Conservation (phyloP, 179 eudicot genomes). For the Nepenthes alata region DNA sequence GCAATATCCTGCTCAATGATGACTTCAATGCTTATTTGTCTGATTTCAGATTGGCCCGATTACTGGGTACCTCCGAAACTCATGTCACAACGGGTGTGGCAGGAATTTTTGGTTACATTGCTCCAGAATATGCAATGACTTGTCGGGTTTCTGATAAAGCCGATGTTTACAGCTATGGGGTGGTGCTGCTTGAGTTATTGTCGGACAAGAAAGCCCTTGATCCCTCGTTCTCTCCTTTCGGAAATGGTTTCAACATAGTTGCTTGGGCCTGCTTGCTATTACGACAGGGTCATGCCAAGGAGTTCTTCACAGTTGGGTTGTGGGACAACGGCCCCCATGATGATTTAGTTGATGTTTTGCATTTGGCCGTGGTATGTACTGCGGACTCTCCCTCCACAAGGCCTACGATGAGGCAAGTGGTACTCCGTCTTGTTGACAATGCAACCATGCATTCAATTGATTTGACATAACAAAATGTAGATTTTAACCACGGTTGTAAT, state of each 20-base stretch:
- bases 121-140: conserved; percentile 22
- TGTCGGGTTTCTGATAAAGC: conserved; percentile 64
- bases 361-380: conserved; percentile 46
- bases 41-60: conserved; percentile 54
- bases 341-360: conserved; percentile 51
- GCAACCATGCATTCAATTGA: not conserved
- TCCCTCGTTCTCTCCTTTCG: conserved; percentile 45
- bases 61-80: conserved; percentile 53
- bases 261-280: conserved; percentile 48
- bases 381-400: conserved; percentile 45
- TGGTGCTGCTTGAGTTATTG: conserved; percentile 48
- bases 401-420: conserved; percentile 56
- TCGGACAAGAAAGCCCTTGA: conserved; percentile 55
- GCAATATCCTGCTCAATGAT: conserved; percentile 47
- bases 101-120: conserved; percentile 52
- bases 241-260: conserved; percentile 58
- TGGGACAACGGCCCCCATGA: conserved; percentile 64
- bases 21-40: conserved; percentile 50
- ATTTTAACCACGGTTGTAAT: conserved; percentile 13
- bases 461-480: conserved; percentile 13
- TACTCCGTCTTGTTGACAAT: conserved; percentile 39
- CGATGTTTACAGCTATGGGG: conserved; percentile 65
- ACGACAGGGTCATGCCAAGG: conserved; percentile 50
- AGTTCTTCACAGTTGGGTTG: conserved; percentile 41
- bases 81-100: conserved; percentile 67